These are phyloP conservation scores for Fusarium compactum DNA, from an alignment of 2,329 filamentous ascomycete species.

Conservation along the genomic window DNA sequence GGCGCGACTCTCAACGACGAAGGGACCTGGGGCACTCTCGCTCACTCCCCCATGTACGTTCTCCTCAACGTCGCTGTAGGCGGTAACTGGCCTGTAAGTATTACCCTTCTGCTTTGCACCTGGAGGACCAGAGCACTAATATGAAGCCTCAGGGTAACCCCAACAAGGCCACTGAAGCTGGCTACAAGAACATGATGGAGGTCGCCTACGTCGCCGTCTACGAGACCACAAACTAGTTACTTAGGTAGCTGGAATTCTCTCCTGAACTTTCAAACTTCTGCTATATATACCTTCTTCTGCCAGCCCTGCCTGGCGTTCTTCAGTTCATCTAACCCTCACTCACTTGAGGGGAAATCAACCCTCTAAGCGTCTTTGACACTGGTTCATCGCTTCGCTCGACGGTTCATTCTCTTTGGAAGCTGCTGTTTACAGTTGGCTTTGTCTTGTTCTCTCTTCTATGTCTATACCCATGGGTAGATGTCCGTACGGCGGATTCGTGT, in stretches of 20 bases:
- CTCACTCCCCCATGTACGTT: conserved; percentile 58
- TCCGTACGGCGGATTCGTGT: conserved; percentile 14
- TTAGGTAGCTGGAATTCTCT: neutral
- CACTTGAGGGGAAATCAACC: neutral
- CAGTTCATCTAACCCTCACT: conserved; percentile 3
- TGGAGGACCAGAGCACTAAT: conserved; percentile 10
- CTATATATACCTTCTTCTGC: conserved; percentile 10
- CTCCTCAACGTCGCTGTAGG: conserved; percentile 64
- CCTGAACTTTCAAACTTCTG: conserved; percentile 2
- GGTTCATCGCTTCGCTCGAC: conserved; percentile 2
- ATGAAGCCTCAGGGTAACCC: conserved; percentile 49
- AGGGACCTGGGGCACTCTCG: conserved; percentile 59
- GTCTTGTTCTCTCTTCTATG: conserved; percentile 17
- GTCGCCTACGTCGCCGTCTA: conserved; percentile 57
- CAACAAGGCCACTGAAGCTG: conserved; percentile 49
- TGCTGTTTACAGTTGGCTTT: conserved; percentile 1
- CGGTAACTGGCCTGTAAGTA: conserved; percentile 56
- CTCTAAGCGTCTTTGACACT: neutral
- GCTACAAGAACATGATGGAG: conserved; percentile 58
- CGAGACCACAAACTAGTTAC: conserved; percentile 38
- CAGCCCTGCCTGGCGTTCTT: neutral
- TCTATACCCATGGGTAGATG: conserved; percentile 20
- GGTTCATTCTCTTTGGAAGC: conserved; percentile 5
- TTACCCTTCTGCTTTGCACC: neutral
- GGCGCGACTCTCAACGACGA: conserved; percentile 57